Evolutionary conservation across 1,284 basidiomycete species (phyloP).

Genomic region (Trametes polyzona): DNA sequence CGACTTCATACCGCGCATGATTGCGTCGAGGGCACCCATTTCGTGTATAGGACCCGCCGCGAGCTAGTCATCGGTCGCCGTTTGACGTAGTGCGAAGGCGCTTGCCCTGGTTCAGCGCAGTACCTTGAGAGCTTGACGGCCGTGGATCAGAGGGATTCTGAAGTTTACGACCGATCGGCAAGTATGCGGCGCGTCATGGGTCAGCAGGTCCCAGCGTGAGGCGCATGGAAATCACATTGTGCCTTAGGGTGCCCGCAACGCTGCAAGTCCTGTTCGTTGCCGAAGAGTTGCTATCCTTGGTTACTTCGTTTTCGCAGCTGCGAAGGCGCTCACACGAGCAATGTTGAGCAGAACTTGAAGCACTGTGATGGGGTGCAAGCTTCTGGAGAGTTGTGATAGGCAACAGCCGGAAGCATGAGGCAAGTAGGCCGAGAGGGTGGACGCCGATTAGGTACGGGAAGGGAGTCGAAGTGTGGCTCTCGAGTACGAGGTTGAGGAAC

Average conservation of each 20-base stretch:
- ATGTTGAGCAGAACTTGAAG: neutral
- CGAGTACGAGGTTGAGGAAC: constrained; percentile 1
- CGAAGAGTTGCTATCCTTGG: too few relatives aligned
- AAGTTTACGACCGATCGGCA: neutral
- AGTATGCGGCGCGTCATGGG: neutral
- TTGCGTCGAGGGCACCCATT: neutral
- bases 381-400: constrained; percentile 1
- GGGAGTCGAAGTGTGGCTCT: neutral
- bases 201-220: neutral
- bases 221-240: neutral
- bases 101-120: neutral
- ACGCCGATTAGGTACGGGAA: neutral
- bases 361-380: neutral
- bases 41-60: neutral
- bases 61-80: neutral
- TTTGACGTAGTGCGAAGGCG: neutral
- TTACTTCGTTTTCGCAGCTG: neutral
- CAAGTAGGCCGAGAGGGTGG: constrained; percentile 3
- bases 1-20: constrained; percentile 1
- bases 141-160: neutral
- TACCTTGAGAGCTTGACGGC: neutral
- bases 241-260: too few relatives aligned
- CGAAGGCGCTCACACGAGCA: constrained; percentile 1
- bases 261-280: too few relatives aligned
- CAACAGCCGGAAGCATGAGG: neutral